Conservation (phyloP, 306 rosid species). For the Echinosophora koreensis region DNA sequence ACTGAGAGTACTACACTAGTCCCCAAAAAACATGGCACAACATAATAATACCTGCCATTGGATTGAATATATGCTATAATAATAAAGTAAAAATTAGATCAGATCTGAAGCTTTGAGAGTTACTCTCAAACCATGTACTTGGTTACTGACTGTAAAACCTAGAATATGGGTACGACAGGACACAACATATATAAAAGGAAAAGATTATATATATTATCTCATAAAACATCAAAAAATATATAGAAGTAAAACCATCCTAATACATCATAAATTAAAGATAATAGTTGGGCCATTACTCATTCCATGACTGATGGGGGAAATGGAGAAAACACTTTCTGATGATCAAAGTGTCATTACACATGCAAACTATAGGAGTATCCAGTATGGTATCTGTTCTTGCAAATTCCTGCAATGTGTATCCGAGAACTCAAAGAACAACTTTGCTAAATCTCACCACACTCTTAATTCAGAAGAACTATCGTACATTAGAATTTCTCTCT, state of each 20-base stretch:
- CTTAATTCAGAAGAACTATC: too few relatives aligned
- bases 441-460: too few relatives aligned
- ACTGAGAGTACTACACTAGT: background rate
- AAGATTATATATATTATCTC: background rate
- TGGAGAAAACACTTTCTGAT: background rate
- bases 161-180: background rate
- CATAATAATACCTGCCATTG: background rate
- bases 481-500: too few relatives aligned
- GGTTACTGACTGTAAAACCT: background rate
- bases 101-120: background rate
- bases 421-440: too few relatives aligned
- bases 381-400: background rate
- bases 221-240: background rate
- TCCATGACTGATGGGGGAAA: background rate
- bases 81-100: background rate
- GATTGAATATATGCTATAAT: background rate
- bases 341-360: background rate
- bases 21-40: background rate
- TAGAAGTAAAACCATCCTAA: too few relatives aligned
- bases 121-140: background rate
- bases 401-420: too few relatives aligned
- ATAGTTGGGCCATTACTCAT: background rate
- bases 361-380: background rate
- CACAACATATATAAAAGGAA: background rate
- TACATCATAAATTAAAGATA: background rate